Conservation (phyloP, 306 rosid genomes). For the Fragaria vesca region DNA sequence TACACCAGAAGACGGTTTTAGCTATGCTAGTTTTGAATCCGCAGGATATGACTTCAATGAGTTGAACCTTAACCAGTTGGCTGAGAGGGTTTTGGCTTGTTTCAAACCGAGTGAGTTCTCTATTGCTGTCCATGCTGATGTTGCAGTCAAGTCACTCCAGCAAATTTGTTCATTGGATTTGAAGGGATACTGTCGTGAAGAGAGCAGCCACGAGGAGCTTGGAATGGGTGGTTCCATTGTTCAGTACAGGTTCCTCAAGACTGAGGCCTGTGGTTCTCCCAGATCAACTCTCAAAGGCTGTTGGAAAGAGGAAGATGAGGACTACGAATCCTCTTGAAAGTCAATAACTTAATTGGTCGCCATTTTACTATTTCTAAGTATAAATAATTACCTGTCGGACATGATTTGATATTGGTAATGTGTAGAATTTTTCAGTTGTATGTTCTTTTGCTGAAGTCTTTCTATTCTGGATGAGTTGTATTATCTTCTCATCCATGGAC, state of each 20-base stretch:
- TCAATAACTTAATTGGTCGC: slow-evolving; percentile 7
- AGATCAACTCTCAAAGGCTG: slow-evolving; percentile 62
- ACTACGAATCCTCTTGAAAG: slow-evolving; percentile 38
- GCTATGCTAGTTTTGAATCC: slow-evolving; percentile 70
- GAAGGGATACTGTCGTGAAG: slow-evolving; percentile 57
- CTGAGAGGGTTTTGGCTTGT: slow-evolving; percentile 49
- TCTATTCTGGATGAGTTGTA: neutral
- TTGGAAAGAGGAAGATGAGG: slow-evolving; percentile 69
- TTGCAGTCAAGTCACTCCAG: slow-evolving; percentile 39
- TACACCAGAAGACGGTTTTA: slow-evolving; percentile 51
- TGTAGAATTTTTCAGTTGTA: neutral
- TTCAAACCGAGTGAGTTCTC: slow-evolving; percentile 60
- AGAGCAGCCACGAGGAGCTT: slow-evolving; percentile 54
- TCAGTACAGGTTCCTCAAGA: slow-evolving; percentile 44
- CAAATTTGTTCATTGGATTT: slow-evolving; percentile 34
- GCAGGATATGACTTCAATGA: slow-evolving; percentile 52
- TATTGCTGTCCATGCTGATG: slow-evolving; percentile 52
- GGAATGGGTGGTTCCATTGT: slow-evolving; percentile 57
- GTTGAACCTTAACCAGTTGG: slow-evolving; percentile 32
- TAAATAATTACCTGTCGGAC: slow-evolving; percentile 10
- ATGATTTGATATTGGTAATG: slow-evolving; percentile 7
- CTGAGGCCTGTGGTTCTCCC: slow-evolving; percentile 48
- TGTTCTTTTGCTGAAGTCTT: neutral
- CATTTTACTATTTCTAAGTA: slow-evolving; percentile 3
- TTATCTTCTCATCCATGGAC: neutral